These are phyloP conservation scores for Scytalidium lignicola DNA, from an alignment of 2,329 filamentous ascomycete genomes.

Conservation along the genomic window DNA sequence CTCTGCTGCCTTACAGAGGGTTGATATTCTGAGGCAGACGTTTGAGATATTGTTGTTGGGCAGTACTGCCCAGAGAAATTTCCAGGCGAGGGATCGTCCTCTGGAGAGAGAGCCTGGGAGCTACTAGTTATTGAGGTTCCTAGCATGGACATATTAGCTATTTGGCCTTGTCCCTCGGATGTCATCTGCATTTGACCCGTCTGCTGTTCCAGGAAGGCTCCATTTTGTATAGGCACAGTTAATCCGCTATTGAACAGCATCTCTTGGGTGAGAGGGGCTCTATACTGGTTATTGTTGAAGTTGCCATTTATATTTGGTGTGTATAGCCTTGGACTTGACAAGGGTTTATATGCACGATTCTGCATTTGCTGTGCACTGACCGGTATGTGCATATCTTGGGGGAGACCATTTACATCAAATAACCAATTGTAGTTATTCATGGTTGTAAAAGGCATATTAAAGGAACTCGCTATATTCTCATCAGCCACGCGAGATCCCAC, in stretches of 20 bases:
- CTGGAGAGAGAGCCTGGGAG: constrained; percentile 1
- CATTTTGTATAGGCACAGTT: constrained; percentile 1
- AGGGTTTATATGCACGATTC: constrained; percentile 1
- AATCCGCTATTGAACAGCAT: constrained; percentile 1
- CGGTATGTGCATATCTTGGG: constrained; percentile 14
- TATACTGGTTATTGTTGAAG: constrained; percentile 1
- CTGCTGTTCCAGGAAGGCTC: not conserved
- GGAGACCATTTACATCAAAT: constrained; percentile 42
- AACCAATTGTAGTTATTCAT: constrained; percentile 59
- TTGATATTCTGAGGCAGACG: constrained; percentile 5
- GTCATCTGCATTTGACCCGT: not conserved
- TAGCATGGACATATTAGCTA: not conserved
- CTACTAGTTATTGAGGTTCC: constrained; percentile 1
- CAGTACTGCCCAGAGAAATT: constrained; percentile 4
- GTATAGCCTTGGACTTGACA: constrained; percentile 1
- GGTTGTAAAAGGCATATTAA: constrained; percentile 61
- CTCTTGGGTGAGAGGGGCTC: constrained; percentile 2
- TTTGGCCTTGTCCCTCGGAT: not conserved
- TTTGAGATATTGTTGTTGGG: constrained; percentile 3
- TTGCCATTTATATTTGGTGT: not conserved
- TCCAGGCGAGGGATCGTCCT: constrained; percentile 1
- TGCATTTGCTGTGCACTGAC: constrained; percentile 18
- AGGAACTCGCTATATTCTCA: constrained; percentile 44
- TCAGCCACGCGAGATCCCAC: constrained; percentile 2
- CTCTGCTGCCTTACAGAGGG: not conserved